Conservation (phyloP, 2,329 filamentous ascomycete species). For the Ophioceras dolichostomum region DNA sequence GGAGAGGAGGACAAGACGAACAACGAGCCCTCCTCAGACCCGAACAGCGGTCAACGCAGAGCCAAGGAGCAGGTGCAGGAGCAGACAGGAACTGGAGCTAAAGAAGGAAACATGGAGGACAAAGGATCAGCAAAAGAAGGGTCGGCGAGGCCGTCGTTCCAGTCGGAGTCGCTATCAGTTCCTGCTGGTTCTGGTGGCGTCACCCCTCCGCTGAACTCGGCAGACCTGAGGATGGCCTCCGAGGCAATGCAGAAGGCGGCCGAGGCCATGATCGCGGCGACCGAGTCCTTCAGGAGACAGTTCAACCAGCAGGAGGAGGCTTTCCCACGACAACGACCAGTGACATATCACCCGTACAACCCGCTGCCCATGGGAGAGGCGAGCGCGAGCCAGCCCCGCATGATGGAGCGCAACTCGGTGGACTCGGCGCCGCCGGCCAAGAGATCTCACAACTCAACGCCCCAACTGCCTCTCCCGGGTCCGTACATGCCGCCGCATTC, state of each 20-base stretch:
- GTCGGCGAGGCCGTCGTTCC: no score
- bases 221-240: constrained; percentile 12
- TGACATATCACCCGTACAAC: constrained; percentile 9
- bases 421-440: background rate
- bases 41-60: no score
- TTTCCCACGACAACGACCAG: constrained; percentile 1
- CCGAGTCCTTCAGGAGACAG: constrained; percentile 14
- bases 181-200: no score
- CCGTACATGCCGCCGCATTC: no score
- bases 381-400: background rate
- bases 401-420: background rate
- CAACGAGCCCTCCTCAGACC: no score
- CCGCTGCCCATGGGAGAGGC: constrained; percentile 1
- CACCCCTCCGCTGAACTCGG: no score
- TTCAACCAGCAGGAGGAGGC: constrained; percentile 7
- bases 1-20: no score
- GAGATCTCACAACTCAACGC: background rate
- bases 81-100: no score
- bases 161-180: no score
- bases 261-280: constrained; percentile 16
- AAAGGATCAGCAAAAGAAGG: no score
- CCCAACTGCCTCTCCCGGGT: background rate
- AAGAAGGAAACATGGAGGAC: no score
- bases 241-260: constrained; percentile 18
- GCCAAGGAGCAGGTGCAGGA: no score